phyloP scores from a whole-genome alignment of 2,329 filamentous ascomycete genomes.

The Lasiodiplodia gonubiensis region DNA sequence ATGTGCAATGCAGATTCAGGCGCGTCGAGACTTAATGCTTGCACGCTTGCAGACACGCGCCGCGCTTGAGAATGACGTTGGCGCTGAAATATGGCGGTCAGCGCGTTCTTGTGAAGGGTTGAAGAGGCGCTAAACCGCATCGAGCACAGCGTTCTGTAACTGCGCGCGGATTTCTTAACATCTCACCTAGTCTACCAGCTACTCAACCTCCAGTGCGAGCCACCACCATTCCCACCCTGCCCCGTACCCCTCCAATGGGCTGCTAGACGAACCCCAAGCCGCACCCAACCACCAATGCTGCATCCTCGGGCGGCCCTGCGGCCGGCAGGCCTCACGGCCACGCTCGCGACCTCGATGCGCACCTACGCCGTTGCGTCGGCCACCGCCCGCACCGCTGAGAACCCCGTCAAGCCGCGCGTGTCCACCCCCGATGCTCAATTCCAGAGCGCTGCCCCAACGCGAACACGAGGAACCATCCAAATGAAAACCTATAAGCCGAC shows the following conservation, averaged over 20 bases:
- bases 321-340: conserved; percentile 56
- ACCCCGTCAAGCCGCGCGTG: conserved; percentile 7
- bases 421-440: conserved; percentile 7
- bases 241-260: conserved; percentile 19
- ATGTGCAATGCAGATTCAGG: neutral
- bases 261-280: neutral
- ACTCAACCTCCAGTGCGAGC: conserved; percentile 5
- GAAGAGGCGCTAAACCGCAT: no score
- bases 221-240: conserved; percentile 1
- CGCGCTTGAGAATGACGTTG: neutral
- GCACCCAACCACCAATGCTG: conserved; percentile 59
- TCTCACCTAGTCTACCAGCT: neutral
- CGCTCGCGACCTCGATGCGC: conserved; percentile 54
- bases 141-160: no score
- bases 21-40: neutral
- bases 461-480: conserved; percentile 41
- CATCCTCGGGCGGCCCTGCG: conserved; percentile 68
- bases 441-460: conserved; percentile 8
- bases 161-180: conserved; percentile 27
- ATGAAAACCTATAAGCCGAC: conserved; percentile 91
- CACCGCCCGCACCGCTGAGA: conserved; percentile 19
- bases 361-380: conserved; percentile 33
- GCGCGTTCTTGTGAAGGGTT: conserved; percentile 1
- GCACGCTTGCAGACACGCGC: neutral
- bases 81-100: conserved; percentile 4